Conservation (phyloP, 2,329 filamentous ascomycete genomes). For the Coniochaeta ligniaria region DNA sequence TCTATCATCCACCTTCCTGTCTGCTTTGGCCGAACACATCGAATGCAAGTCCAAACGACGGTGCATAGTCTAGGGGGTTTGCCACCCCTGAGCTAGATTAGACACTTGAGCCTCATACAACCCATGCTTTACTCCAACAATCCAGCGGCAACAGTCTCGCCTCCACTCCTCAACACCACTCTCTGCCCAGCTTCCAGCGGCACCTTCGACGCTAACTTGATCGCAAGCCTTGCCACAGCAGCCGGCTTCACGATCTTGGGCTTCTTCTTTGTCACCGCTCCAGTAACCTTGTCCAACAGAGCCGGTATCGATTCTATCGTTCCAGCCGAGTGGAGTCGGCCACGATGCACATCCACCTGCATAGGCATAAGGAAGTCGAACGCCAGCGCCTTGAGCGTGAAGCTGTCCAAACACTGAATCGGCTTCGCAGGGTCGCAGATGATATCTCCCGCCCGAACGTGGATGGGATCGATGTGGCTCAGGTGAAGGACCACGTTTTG, state of each 20-base stretch:
- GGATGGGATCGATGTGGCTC: slow-evolving; percentile 73
- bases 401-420: slow-evolving; percentile 62
- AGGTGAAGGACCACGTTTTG: slow-evolving; percentile 84
- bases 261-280: slow-evolving; percentile 71
- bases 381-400: slow-evolving; percentile 78
- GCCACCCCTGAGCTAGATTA: not conserved
- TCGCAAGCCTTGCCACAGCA: slow-evolving; percentile 66
- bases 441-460: slow-evolving; percentile 79
- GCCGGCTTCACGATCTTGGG: slow-evolving; percentile 78
- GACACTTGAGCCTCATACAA: not conserved
- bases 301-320: slow-evolving; percentile 66
- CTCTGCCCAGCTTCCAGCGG: slow-evolving; percentile 75
- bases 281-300: slow-evolving; percentile 71
- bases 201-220: slow-evolving; percentile 66
- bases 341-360: slow-evolving; percentile 81
- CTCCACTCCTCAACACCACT: slow-evolving; percentile 73
- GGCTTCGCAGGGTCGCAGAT: slow-evolving; percentile 65
- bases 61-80: not conserved
- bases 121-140: slow-evolving; percentile 60
- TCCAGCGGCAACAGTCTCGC: slow-evolving; percentile 82
- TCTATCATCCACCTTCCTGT: not conserved
- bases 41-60: not conserved
- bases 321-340: slow-evolving; percentile 72
- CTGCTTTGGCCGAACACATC: not conserved
- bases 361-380: slow-evolving; percentile 88